Percentiles rank a stretch among this genome's conserved stretches.
phyloP scores from a whole-genome alignment of 257 asterid genomes.

The Rhazya stricta region DNA sequence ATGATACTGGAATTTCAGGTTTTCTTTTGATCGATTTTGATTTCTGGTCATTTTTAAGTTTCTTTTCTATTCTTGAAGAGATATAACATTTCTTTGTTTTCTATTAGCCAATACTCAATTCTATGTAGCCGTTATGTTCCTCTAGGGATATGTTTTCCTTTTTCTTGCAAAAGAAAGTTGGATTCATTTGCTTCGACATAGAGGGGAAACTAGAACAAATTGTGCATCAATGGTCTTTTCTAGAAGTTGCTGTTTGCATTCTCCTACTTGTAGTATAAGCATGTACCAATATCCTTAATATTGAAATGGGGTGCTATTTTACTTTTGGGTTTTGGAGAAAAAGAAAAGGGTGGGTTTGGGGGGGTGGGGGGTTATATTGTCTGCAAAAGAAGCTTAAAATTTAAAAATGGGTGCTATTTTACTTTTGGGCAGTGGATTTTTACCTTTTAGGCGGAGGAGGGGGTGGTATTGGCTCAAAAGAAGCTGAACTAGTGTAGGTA shows the following conservation, averaged over 20 bases:
- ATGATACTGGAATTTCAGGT: slow-evolving; percentile 49
- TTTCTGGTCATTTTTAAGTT: background rate
- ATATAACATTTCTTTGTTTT: background rate
- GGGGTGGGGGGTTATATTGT: too few relatives aligned
- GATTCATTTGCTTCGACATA: background rate
- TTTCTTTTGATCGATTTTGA: background rate
- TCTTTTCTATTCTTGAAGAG: background rate
- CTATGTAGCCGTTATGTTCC: too few relatives aligned
- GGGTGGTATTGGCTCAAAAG: too few relatives aligned
- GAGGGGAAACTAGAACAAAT: background rate
- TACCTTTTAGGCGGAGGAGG: too few relatives aligned
- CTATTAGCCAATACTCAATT: too few relatives aligned
- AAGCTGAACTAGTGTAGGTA: background rate
- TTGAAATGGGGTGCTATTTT: too few relatives aligned
- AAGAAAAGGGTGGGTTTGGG: too few relatives aligned
- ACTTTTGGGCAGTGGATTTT: too few relatives aligned
- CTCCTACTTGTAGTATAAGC: too few relatives aligned
- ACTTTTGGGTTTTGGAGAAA: too few relatives aligned
- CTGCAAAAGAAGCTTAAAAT: background rate
- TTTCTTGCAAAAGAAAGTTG: background rate
- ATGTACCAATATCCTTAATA: too few relatives aligned
- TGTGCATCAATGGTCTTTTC: background rate
- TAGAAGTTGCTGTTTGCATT: background rate
- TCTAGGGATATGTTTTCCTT: background rate
- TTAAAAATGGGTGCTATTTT: too few relatives aligned